A percentile compares a stretch with the other conserved stretches of the same genome.
Conservation (phyloP, 2,329 filamentous ascomycete genomes). For the Coleophoma cylindrospora region DNA sequence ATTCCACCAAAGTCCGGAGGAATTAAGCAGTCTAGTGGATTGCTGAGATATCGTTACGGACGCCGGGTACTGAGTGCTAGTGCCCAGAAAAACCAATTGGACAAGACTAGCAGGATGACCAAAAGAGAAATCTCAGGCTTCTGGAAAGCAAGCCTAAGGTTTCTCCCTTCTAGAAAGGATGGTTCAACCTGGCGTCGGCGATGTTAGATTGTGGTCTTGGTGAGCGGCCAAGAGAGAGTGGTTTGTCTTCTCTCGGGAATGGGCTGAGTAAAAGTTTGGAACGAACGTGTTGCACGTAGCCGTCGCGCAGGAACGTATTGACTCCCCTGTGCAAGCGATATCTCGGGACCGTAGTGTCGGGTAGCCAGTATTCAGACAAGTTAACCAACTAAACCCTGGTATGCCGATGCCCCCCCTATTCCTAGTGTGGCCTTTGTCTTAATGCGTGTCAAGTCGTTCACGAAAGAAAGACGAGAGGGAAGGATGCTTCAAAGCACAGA, state of each 20-base stretch:
- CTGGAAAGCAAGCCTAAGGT: constrained; percentile 22
- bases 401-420: constrained; percentile 15
- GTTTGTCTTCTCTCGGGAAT: constrained; percentile 24
- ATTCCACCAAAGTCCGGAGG: no score
- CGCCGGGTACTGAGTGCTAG: not conserved
- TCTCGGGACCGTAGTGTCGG: constrained; percentile 22
- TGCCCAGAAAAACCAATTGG: constrained; percentile 1
- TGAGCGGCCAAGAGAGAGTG: constrained; percentile 21
- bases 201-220: constrained; percentile 17
- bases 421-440: constrained; percentile 19
- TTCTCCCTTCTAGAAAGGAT: constrained; percentile 13
- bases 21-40: no score
- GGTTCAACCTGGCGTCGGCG: constrained; percentile 20
- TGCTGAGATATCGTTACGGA: constrained; percentile 1
- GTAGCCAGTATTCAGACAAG: constrained; percentile 1
- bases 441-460: constrained; percentile 15
- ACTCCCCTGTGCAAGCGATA: constrained; percentile 16
- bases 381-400: constrained; percentile 12
- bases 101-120: constrained; percentile 7
- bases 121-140: constrained; percentile 19
- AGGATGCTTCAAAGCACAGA: constrained; percentile 6
- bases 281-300: constrained; percentile 30
- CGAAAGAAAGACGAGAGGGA: constrained; percentile 10
- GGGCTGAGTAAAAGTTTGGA: constrained; percentile 23
- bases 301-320: constrained; percentile 22